These are phyloP conservation scores for Melaleuca alternifolia DNA, from an alignment of 345 rosid species.

Conservation along the genomic window DNA sequence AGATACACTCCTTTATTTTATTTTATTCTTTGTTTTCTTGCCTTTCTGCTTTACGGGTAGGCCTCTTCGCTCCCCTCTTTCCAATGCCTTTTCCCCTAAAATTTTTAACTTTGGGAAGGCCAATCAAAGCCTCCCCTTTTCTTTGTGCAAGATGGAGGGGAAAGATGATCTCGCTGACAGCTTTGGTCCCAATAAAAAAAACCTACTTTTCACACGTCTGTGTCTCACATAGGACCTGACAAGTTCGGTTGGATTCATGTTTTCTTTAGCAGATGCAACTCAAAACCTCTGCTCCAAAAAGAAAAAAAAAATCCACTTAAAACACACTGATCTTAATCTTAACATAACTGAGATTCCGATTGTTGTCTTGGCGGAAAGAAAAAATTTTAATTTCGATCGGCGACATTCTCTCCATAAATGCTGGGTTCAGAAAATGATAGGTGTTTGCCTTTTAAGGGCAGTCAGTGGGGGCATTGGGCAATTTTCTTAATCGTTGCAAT, in stretches of 20 bases:
- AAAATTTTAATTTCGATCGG: background rate
- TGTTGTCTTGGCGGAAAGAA: background rate
- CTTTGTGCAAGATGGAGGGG: background rate
- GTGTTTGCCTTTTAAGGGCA: background rate
- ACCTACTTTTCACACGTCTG: background rate
- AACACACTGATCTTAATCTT: background rate
- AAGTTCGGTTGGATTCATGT: background rate
- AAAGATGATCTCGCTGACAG: background rate
- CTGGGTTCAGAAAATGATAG: background rate
- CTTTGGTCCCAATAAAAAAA: constrained; percentile 3
- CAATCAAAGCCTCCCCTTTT: constrained; percentile 18
- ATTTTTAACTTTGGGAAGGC: constrained; percentile 10
- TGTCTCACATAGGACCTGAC: background rate
- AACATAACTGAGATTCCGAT: background rate
- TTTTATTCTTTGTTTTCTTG: background rate
- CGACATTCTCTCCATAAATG: background rate
- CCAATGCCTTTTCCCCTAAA: constrained; percentile 1
- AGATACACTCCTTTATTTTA: background rate
- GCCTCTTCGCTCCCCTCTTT: constrained; percentile 1
- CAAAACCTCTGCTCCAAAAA: background rate
- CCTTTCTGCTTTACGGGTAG: background rate
- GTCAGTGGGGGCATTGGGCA: background rate
- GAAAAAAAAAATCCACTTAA: background rate
- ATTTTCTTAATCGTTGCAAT: background rate
- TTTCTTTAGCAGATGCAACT: background rate